A percentile compares a stretch with the other conserved stretches of the same genome.
Evolutionary conservation across 2,329 filamentous ascomycete genomes (phyloP).

Genomic region (Phyllosticta capitalensis): DNA sequence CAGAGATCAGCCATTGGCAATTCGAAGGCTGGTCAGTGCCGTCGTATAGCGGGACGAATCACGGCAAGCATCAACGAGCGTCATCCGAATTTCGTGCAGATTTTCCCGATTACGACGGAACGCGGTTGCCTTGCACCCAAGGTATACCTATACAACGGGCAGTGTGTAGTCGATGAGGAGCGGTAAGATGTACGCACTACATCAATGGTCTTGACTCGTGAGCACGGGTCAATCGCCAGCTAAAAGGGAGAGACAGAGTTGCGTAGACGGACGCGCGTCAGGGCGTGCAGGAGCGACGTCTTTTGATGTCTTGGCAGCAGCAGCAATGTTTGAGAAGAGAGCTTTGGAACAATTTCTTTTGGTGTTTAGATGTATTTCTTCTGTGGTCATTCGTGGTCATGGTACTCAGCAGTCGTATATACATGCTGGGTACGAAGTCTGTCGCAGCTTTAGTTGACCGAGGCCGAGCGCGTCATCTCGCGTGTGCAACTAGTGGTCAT

Average conservation of each 20-base stretch:
- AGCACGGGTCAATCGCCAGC: not conserved
- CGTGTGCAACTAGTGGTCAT: conserved; percentile 19
- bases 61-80: not conserved
- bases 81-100: not conserved
- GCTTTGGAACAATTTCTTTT: not conserved
- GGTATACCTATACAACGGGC: not conserved
- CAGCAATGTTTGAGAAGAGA: not conserved
- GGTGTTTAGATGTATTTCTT: not conserved
- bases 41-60: not conserved
- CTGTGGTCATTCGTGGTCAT: not conserved
- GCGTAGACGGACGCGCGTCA: not conserved
- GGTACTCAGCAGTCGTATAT: too few relatives aligned
- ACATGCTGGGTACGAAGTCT: too few relatives aligned
- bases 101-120: not conserved
- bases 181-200: not conserved
- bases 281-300: not conserved
- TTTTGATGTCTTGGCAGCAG: not conserved
- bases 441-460: not conserved
- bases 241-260: not conserved
- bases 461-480: not conserved
- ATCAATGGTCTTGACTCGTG: not conserved
- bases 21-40: not conserved
- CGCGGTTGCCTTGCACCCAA: not conserved
- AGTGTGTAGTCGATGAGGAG: too few relatives aligned
- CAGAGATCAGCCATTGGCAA: not conserved